Conservation (phyloP, 208 protist species). For the Crithidia mellificae region DNA sequence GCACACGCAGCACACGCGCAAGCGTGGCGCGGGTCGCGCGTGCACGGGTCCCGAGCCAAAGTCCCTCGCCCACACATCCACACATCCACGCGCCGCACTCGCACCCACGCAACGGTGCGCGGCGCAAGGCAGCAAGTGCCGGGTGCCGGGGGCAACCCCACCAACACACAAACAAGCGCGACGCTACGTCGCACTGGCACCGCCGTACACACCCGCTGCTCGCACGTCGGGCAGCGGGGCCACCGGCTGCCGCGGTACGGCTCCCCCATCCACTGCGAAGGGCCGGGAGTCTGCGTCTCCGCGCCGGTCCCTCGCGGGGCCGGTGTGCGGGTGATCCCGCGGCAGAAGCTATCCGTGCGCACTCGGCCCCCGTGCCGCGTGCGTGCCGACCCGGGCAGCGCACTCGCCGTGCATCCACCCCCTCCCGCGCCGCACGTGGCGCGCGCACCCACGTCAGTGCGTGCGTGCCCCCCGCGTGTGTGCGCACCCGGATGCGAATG, state of each 20-base stretch:
- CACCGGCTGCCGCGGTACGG: constrained; percentile 32
- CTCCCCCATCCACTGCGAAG: constrained; percentile 24
- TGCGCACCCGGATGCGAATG: constrained; percentile 16
- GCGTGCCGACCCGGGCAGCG: constrained; percentile 23
- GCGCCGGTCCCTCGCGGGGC: constrained; percentile 22
- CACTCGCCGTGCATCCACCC: constrained; percentile 32
- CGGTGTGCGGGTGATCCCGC: constrained; percentile 31
- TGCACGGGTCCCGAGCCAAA: constrained; percentile 69
- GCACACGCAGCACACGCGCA: no score
- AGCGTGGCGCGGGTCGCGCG: no score
- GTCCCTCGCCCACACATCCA: constrained; percentile 61
- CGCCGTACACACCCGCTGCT: constrained; percentile 36
- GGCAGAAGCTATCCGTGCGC: constrained; percentile 29
- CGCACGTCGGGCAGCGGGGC: constrained; percentile 30
- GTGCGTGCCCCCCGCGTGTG: no score
- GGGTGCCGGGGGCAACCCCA: constrained; percentile 39
- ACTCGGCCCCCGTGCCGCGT: constrained; percentile 6
- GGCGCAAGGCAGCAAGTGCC: constrained; percentile 61
- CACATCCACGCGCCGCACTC: background rate
- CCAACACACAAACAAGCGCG: background rate
- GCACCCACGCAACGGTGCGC: constrained; percentile 1
- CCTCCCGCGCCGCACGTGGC: constrained; percentile 1
- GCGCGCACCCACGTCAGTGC: background rate
- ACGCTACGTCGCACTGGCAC: constrained; percentile 29
- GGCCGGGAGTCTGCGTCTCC: constrained; percentile 26